phyloP scores from a whole-genome alignment of 2,329 filamentous ascomycete species.

The Colletotrichum chrysophilum region DNA sequence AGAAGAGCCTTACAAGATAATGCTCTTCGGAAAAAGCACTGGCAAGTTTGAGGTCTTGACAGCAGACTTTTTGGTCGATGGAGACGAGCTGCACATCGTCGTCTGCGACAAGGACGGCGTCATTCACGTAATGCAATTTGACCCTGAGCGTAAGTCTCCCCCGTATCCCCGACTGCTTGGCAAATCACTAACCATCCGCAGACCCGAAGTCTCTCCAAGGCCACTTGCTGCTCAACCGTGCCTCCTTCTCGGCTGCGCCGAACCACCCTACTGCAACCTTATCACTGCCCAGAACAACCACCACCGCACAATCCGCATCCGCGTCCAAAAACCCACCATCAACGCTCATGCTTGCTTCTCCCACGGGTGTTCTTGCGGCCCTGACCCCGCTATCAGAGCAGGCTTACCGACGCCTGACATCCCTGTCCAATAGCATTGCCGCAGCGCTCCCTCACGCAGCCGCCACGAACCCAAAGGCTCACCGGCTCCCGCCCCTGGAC shows the following conservation, averaged over 20 bases:
- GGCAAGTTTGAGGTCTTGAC: constrained; percentile 79
- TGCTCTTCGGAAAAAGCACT: constrained; percentile 86
- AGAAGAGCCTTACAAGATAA: constrained; percentile 96
- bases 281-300: constrained; percentile 70
- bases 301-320: constrained; percentile 26
- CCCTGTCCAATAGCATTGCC: constrained; percentile 79
- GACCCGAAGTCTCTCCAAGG: constrained; percentile 94
- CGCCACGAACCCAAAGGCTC: constrained; percentile 83
- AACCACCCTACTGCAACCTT: constrained; percentile 78
- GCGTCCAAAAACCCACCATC: constrained; percentile 38
- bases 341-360: constrained; percentile 70
- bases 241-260: constrained; percentile 83
- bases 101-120: constrained; percentile 85
- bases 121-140: constrained; percentile 89
- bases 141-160: constrained; percentile 80
- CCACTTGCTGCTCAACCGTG: constrained; percentile 83
- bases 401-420: constrained; percentile 82
- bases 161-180: neutral
- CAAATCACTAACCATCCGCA: constrained; percentile 40
- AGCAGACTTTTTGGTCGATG: constrained; percentile 88
- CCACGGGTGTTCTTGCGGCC: constrained; percentile 77
- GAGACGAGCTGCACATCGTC: constrained; percentile 81
- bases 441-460: constrained; percentile 78
- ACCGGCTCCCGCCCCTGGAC: constrained; percentile 60
- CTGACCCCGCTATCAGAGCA: constrained; percentile 81